A percentile compares a stretch with the other conserved stretches of the same genome.
phyloP scores from a whole-genome alignment of 192 early-diverging fungal species.

The Umbelopsis isabellina region DNA sequence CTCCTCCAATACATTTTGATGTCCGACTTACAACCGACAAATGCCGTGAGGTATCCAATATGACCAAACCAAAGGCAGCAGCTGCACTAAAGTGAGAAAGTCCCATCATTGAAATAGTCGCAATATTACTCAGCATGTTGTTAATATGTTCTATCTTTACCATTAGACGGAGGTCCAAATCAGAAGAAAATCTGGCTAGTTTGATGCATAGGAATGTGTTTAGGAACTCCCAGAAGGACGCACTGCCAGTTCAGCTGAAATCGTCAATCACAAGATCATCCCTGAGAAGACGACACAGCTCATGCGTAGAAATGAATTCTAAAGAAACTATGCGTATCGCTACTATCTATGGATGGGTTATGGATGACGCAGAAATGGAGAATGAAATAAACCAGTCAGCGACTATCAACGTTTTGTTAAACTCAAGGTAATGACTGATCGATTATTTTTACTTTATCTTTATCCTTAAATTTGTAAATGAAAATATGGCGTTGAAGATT shows the following conservation, averaged over 20 bases:
- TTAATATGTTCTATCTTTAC: neutral
- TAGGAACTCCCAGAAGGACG: neutral
- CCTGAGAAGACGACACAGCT: conserved; percentile 43
- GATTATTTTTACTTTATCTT: neutral
- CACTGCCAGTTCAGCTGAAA: conserved; percentile 27
- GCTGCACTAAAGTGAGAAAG: conserved; percentile 12
- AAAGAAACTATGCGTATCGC: conserved; percentile 44
- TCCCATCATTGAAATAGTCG: neutral
- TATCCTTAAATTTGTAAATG: neutral
- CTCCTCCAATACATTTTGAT: conserved; percentile 9
- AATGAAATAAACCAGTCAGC: neutral
- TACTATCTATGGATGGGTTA: conserved; percentile 52
- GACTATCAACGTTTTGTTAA: neutral
- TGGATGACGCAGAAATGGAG: conserved; percentile 2
- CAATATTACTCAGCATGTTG: neutral
- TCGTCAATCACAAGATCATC: neutral
- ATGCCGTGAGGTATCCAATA: neutral
- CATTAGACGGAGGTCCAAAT: conserved; percentile 7
- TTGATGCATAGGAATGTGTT: conserved; percentile 10
- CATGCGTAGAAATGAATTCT: conserved; percentile 43
- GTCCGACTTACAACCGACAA: neutral
- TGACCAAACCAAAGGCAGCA: neutral
- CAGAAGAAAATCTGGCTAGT: conserved; percentile 17
- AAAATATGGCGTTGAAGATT: neutral
- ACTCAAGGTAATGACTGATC: conserved; percentile 8